Base-by-base conservation (phyloP, 768 basidiomycete species). In the Candolleomyces eurysporus region DNA sequence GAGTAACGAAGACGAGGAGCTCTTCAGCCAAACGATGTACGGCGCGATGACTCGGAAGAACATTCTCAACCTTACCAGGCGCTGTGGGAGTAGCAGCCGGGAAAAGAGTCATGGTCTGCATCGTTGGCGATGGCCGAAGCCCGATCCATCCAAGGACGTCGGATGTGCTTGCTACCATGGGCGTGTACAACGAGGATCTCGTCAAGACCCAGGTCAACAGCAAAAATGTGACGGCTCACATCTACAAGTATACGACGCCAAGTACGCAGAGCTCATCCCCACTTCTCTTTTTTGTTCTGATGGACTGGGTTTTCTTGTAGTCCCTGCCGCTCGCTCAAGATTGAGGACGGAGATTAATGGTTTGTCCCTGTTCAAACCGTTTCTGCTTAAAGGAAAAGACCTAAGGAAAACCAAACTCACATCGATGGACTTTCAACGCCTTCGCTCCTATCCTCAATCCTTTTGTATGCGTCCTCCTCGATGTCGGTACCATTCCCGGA, bases 341-440 rank as follows among this genome's bases (percentile, higher is more conserved):
- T 43, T 13, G 90, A 92, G 40, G 94, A 97, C 68, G 11, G 36
- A 36, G 17, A 93, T 94, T 76, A 97, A 97, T 72, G 75, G 98
- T 36, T 36, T 5, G 92, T 96, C 3, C 93, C 95, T 0, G 94
- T 97, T 4, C 92, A 94, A 69, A 88, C 96, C 66, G 95, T 96
- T 61, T 96, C 58, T 86, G 94, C 59, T 76, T 96, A 66, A 97
- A 96, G 75, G 92, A 92, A 7, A 91, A 96, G 78, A n/a, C 96
- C 76, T 87, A 92, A 72, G 96, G 95, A 82, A 96, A 96, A 79
- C 95, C 94, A 75, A 95, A 94, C 69, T 93, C 92, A 58, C 94
- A 96, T 75, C 87, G 94, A 46, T 96, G 95, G 95, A 79, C 96
- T 30, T 96, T 98, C 82, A 96, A 98, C 66, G 95, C 92, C 22